Evolutionary conservation across 768 basidiomycete genomes (phyloP).

Genomic region (Podaxis sp.): DNA sequence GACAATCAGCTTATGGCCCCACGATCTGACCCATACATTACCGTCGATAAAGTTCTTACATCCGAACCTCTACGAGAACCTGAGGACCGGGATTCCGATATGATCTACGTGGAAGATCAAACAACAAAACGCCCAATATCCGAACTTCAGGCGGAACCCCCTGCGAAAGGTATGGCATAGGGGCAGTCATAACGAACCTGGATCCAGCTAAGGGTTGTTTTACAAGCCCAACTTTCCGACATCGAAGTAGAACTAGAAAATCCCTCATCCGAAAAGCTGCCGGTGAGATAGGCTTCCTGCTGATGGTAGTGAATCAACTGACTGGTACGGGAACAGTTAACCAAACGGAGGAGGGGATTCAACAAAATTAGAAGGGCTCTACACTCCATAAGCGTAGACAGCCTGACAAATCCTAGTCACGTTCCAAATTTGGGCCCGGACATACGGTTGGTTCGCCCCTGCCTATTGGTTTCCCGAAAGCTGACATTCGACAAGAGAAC

Average conservation of each 20-base stretch:
- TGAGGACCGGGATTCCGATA: neutral
- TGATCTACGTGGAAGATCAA: neutral
- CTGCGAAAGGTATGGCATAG: neutral
- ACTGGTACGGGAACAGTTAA: slow-evolving; percentile 23
- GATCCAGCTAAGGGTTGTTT: neutral
- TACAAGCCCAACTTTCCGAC: neutral
- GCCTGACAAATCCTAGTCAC: neutral
- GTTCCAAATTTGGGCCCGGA: neutral
- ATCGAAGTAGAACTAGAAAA: slow-evolving; percentile 10
- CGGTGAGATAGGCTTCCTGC: neutral
- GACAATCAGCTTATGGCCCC: neutral
- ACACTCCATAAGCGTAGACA: slow-evolving; percentile 15
- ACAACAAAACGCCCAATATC: neutral
- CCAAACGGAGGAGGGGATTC: slow-evolving; percentile 35
- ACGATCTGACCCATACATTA: neutral
- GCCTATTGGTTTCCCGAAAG: neutral
- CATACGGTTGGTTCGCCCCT: neutral
- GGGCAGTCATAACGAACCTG: too few relatives aligned
- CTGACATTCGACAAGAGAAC: slow-evolving; percentile 30
- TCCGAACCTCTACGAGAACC: neutral
- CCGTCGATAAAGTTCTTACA: neutral
- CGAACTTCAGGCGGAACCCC: slow-evolving; percentile 13
- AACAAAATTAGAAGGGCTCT: slow-evolving; percentile 38
- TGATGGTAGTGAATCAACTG: neutral
- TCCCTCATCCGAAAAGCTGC: neutral